Conservation (phyloP, 2,329 filamentous ascomycete genomes). For the Penicillium griseofulvum region DNA sequence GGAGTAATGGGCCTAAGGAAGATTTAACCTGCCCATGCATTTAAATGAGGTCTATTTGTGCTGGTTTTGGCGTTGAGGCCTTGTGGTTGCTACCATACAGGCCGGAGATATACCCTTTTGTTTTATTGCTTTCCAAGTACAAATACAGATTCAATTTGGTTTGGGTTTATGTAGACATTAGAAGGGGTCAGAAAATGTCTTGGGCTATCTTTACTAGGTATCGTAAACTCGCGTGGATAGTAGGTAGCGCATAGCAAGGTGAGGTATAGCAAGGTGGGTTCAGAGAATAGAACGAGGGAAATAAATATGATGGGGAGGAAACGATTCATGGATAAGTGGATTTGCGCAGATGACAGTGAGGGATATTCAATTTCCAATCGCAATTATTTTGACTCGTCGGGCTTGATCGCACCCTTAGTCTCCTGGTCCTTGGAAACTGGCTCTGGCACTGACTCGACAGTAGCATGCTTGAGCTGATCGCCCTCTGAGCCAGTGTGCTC, state of each 20-base stretch:
- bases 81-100: not conserved
- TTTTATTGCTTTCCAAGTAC: conserved; percentile 4
- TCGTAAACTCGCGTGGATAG: conserved; percentile 2
- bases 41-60: not conserved
- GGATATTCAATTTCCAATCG: conserved; percentile 1
- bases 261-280: not conserved
- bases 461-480: conserved; percentile 64
- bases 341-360: not conserved
- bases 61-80: conserved; percentile 13
- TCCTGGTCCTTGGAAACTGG: conserved; percentile 34
- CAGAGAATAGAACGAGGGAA: not conserved
- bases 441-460: conserved; percentile 49
- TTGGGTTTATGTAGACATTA: not conserved
- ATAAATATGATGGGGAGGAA: not conserved
- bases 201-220: conserved; percentile 10
- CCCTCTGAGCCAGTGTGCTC: conserved; percentile 53
- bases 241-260: conserved; percentile 1
- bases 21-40: not conserved
- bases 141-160: conserved; percentile 11
- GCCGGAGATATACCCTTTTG: conserved; percentile 18
- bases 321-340: not conserved
- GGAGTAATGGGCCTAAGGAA: conserved; percentile 7
- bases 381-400: conserved; percentile 29
- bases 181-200: not conserved
- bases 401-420: conserved; percentile 19